phyloP scores from a whole-genome alignment of 306 rosid genomes.

The Fragaria vesca region DNA sequence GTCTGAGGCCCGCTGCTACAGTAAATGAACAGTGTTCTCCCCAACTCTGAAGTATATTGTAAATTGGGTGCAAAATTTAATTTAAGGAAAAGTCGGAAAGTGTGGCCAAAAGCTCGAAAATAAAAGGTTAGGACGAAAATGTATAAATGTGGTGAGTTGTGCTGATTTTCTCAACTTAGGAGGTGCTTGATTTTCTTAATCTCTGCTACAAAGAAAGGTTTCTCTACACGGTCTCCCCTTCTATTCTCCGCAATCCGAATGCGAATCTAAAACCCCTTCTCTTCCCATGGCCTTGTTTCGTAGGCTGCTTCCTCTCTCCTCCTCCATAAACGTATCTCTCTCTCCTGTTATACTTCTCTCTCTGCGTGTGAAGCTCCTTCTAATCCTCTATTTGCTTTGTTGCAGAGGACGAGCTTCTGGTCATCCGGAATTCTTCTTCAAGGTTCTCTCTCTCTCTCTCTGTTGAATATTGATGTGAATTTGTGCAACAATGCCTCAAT shows the following conservation, averaged over 20 bases:
- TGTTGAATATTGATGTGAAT: background rate
- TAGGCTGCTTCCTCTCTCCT: conserved; percentile 37
- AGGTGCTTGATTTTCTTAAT: no score
- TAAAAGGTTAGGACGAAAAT: no score
- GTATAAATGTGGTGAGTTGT: no score
- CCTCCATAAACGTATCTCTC: conserved; percentile 29
- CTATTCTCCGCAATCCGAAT: background rate
- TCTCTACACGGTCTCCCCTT: no score
- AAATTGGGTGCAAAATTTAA: no score
- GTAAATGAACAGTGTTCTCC: no score
- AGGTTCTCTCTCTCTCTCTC: conserved; percentile 35
- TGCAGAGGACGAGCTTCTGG: conserved; percentile 37
- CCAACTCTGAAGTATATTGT: no score
- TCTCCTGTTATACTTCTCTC: background rate
- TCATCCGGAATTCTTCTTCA: conserved; percentile 32
- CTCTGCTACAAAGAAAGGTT: no score
- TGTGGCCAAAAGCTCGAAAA: no score
- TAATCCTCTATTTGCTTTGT: conserved; percentile 9
- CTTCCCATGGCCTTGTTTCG: conserved; percentile 61
- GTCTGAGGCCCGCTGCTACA: no score
- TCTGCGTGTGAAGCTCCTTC: background rate
- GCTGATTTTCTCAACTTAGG: no score
- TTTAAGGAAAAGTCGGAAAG: no score
- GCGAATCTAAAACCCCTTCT: conserved; percentile 17
- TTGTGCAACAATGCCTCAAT: background rate